Conservation (phyloP, 2,329 filamentous ascomycete genomes). For the Mycosphaerella sp. region DNA sequence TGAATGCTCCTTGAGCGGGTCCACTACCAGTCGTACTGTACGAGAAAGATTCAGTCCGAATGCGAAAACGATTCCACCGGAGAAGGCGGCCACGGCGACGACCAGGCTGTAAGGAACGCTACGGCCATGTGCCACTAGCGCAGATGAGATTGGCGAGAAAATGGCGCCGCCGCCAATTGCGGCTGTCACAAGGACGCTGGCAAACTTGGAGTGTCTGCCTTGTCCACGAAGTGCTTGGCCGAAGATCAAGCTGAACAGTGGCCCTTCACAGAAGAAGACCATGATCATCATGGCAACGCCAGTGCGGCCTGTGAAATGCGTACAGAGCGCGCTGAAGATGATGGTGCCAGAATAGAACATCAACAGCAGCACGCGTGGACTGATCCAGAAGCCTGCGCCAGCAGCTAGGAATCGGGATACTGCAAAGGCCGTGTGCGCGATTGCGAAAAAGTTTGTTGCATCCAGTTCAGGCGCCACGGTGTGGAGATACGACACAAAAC, state of each 20-base stretch:
- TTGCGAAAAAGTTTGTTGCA: conserved; percentile 41
- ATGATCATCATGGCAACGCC: conserved; percentile 47
- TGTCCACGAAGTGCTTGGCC: conserved; percentile 53
- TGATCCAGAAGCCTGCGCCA: conserved; percentile 47
- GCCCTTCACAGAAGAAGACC: conserved; percentile 55
- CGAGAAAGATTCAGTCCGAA: conserved; percentile 48
- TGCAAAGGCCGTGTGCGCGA: conserved; percentile 54
- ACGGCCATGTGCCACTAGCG: conserved; percentile 37
- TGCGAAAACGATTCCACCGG: conserved; percentile 47
- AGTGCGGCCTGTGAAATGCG: conserved; percentile 41
- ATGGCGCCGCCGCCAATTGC: conserved; percentile 50
- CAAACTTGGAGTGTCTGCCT: conserved; percentile 53
- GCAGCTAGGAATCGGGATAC: conserved; percentile 53
- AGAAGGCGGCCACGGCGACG: conserved; percentile 49
- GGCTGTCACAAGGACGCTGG: conserved; percentile 47
- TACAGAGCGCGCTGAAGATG: conserved; percentile 47
- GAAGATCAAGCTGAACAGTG: conserved; percentile 54
- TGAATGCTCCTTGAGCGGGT: conserved; percentile 27
- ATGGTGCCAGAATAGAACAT: conserved; percentile 49
- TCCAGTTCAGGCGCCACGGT: conserved; percentile 36
- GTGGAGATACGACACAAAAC: conserved; percentile 42
- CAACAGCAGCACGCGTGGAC: conserved; percentile 52
- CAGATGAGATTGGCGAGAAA: conserved; percentile 51
- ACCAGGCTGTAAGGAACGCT: conserved; percentile 46
- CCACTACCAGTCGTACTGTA: conserved; percentile 44